Evolutionary conservation across 805 yeast species (phyloP), one percentile per base, ranked within the genome.

Genomic region (Metschnikowia kunwiensis): DNA sequence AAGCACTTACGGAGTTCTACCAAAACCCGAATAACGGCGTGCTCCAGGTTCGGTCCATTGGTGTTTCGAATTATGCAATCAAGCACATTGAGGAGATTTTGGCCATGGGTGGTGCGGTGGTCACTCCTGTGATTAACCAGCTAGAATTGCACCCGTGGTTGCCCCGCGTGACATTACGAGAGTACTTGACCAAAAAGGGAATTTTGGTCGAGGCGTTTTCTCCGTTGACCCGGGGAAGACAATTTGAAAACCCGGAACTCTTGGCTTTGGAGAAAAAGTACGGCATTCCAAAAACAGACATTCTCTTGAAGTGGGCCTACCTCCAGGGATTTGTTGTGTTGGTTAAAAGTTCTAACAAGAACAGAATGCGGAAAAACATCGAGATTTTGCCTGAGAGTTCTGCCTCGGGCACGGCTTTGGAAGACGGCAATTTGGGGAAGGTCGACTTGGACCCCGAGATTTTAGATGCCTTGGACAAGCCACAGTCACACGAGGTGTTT

Each of bases 101-200:
- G 27, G 48, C 55, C 3, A 79, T 85, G 83, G 70, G 70, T 3
- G 74, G 63, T 2, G 58, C 78, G 27, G 60, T 58, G 35, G 51
- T 57, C 42, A 54, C 40, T 46, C 79, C 95, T 0, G 86, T 80
- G 0, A 81, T 84, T 24, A 82, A 86, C 56, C 95, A 87, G 56
- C 74, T 86, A 51, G 95, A 86, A 59, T 70, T 86, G 33, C 85
- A 86, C 41, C 95, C 93, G 13, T 85, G 93, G 89, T 67, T 82
- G 51, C 84, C 81, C 63, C 69, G 83, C 50, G 63, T 70, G 36
- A 78, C 80, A 32, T 66, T 86, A 37, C 77, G 82, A 15, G 73
- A 78, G 36, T 82, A 63, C 58, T 78, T 84, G 54, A 65, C 68
- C 21, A 53, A 67, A n/a, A 60, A 79, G 38, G 77, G 68, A 30